These are phyloP conservation scores for Paracamarosporium sp. DNA, from an alignment of 2,329 filamentous ascomycete species.

Conservation along the genomic window DNA sequence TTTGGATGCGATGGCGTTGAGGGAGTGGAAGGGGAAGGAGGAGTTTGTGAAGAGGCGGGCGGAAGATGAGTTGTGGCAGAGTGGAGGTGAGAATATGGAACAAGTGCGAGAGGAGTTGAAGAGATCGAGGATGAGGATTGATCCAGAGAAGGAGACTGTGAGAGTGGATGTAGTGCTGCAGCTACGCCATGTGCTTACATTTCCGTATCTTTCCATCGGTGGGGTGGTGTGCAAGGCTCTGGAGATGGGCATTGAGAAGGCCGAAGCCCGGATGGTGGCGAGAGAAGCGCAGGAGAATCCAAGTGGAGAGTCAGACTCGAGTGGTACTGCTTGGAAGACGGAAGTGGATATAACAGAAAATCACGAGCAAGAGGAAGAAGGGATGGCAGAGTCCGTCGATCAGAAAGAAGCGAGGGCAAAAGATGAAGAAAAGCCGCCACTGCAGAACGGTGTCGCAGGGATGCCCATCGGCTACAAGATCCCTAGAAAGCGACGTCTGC, in stretches of 20 bases:
- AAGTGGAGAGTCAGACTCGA: not conserved
- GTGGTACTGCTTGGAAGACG: not conserved
- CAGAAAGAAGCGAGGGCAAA: not conserved
- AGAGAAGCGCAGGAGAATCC: not conserved
- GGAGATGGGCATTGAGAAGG: conserved; percentile 26
- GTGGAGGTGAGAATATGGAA: not conserved
- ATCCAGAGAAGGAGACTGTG: conserved; percentile 14
- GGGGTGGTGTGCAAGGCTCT: conserved; percentile 20
- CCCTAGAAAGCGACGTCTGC: not conserved
- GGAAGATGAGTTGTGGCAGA: not conserved
- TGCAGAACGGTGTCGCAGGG: not conserved
- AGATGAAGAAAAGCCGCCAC: not conserved
- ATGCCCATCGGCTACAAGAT: not conserved
- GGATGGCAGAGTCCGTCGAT: not conserved
- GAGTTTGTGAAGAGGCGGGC: conserved; percentile 15
- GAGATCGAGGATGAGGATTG: conserved; percentile 14
- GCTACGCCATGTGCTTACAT: conserved; percentile 24
- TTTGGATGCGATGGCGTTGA: conserved; percentile 22
- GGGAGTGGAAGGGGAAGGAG: conserved; percentile 25
- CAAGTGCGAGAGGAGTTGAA: not conserved
- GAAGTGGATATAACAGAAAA: not conserved
- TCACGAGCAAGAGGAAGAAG: not conserved
- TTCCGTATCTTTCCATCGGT: conserved; percentile 28
- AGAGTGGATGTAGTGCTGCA: conserved; percentile 11
- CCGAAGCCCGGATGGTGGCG: conserved; percentile 4